Evolutionary conservation across 2,329 filamentous ascomycete genomes (phyloP).

Genomic region (Arachnopeziza araneosa): DNA sequence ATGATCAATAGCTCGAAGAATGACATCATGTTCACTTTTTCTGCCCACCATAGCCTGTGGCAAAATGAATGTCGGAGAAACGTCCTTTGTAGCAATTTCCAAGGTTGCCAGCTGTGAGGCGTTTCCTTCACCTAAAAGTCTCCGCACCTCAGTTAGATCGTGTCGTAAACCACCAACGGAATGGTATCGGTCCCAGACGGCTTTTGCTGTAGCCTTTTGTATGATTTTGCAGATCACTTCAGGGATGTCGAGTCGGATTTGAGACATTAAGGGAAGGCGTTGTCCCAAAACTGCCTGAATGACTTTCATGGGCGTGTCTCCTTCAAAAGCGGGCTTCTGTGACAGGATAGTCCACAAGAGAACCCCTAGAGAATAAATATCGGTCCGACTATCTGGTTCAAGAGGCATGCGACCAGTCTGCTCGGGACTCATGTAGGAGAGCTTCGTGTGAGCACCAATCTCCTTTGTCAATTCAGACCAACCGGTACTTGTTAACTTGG

Average conservation of each 20-base stretch:
- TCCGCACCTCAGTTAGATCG: constrained; percentile 70
- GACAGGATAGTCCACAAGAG: constrained; percentile 83
- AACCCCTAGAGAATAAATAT: constrained; percentile 88
- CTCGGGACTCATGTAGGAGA: constrained; percentile 89
- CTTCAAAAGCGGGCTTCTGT: constrained; percentile 74
- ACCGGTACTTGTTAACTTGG: constrained; percentile 77
- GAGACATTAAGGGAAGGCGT: constrained; percentile 70
- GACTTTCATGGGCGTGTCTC: constrained; percentile 76
- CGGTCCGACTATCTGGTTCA: constrained; percentile 85
- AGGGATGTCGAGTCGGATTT: constrained; percentile 74
- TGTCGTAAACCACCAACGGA: constrained; percentile 81
- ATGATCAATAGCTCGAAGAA: constrained; percentile 71
- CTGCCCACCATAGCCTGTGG: constrained; percentile 79
- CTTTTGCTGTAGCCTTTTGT: constrained; percentile 87
- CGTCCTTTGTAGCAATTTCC: constrained; percentile 74
- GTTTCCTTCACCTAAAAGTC: constrained; percentile 71
- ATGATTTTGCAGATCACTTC: constrained; percentile 78
- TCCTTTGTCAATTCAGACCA: constrained; percentile 83
- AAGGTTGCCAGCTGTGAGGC: constrained; percentile 65
- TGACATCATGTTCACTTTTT: constrained; percentile 61
- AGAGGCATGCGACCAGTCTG: constrained; percentile 91
- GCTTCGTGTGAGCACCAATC: constrained; percentile 78
- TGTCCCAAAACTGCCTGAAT: constrained; percentile 83
- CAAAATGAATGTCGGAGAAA: constrained; percentile 87
- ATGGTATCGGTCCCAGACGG: constrained; percentile 81